Conservation (phyloP, 176 grass and related monocot species). For the Carex scoparia region DNA sequence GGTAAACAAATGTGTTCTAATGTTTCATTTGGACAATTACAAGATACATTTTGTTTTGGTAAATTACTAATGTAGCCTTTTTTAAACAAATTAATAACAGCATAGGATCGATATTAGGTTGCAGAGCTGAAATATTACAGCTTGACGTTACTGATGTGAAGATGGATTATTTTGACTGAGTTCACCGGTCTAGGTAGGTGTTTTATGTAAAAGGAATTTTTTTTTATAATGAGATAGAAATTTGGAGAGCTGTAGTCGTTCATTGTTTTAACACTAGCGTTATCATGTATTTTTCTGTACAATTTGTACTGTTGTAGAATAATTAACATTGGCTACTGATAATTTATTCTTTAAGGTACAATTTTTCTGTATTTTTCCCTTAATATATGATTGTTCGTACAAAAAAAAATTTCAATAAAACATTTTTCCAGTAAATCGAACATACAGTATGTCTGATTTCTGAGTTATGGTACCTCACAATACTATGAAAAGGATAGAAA, state of each 20-base stretch:
- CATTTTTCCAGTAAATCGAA: background rate
- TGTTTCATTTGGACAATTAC: background rate
- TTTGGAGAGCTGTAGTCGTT: background rate
- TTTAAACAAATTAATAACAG: constrained; percentile 33
- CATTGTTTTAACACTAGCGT: background rate
- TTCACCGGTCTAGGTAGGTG: background rate
- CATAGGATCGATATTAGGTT: constrained; percentile 58
- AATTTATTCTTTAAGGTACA: background rate
- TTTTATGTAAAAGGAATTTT: background rate
- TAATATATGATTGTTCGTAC: background rate
- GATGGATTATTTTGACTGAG: constrained; percentile 64
- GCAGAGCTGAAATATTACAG: constrained; percentile 82
- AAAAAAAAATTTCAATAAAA: background rate
- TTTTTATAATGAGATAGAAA: background rate
- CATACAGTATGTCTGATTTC: background rate
- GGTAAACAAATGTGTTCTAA: constrained; percentile 29
- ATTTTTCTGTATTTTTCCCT: too few relatives aligned
- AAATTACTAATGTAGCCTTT: constrained; percentile 22
- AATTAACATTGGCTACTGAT: background rate
- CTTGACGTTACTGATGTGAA: constrained; percentile 88
- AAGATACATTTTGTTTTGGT: background rate
- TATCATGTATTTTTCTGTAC: background rate
- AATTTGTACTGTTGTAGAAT: background rate
- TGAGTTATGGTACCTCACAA: background rate
- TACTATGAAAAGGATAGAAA: background rate